A percentile compares a stretch with the other conserved stretches of the same genome.
Evolutionary conservation across 208 protist species (phyloP).

Genomic region (Leishmania amazonensis): DNA sequence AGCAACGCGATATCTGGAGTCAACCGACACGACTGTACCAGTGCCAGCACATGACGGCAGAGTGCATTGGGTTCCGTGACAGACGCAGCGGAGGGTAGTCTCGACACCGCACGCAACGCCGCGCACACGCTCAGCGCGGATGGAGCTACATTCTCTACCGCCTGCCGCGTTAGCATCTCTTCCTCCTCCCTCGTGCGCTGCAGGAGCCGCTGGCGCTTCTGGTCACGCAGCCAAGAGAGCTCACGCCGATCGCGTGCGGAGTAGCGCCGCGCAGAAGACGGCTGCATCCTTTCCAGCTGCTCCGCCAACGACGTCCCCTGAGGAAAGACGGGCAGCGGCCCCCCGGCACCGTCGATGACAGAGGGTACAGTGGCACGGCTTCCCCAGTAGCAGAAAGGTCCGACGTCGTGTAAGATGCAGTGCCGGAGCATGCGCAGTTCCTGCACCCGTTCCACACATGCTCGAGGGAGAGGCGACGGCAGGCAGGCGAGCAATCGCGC

Average conservation of each 20-base stretch:
- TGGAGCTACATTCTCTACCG: neutral
- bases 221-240: slow-evolving; percentile 8
- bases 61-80: neutral
- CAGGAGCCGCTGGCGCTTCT: slow-evolving; percentile 24
- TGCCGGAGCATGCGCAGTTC: slow-evolving; percentile 12
- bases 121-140: slow-evolving; percentile 14
- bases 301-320: slow-evolving; percentile 8
- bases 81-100: neutral
- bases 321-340: neutral
- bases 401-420: slow-evolving; percentile 21
- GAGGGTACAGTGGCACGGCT: neutral
- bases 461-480: neutral
- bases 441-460: slow-evolving; percentile 17
- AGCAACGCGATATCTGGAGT: slow-evolving; percentile 47
- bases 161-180: slow-evolving; percentile 8
- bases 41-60: slow-evolving; percentile 15
- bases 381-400: slow-evolving; percentile 13
- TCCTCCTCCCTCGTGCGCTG: slow-evolving; percentile 5
- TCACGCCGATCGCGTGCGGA: slow-evolving; percentile 28
- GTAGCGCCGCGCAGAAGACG: slow-evolving; percentile 4
- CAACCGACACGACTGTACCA: slow-evolving; percentile 32
- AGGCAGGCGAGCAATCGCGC: slow-evolving; percentile 20
- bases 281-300: slow-evolving; percentile 13
- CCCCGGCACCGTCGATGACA: neutral
- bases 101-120: slow-evolving; percentile 15